Base-by-base conservation (phyloP, 495 filamentous ascomycete species). In the Aspergillus nidulans region DNA sequence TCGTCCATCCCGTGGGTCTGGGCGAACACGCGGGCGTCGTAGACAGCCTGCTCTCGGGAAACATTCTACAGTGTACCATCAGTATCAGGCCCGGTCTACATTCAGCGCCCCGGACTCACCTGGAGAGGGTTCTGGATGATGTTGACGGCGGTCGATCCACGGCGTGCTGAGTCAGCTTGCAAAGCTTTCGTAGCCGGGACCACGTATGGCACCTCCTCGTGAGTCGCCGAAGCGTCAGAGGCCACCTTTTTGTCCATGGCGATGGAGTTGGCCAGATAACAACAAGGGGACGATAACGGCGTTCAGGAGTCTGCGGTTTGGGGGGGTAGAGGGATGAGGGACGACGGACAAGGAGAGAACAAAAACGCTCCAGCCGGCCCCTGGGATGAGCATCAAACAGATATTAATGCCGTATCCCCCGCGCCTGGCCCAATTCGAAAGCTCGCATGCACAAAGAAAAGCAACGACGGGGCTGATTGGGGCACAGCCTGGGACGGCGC, bases 121-220 rank as follows among this genome's bases (percentile, higher is more conserved):
- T 59, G 68, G 40, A 77, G 61, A 39, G 74, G 74, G 48, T 77
- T 77, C 57, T 70, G 60, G 40, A 77, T 63, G 34, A 77, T 63
- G 25, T 52, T 52, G 13, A 52, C 20, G 9, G 38, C 38, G 13
- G 23, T 32, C 10, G 48, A 39, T 18, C 21, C 30, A 10, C 32
- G 32, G 8, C 32, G n/a, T 6, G 8, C 26, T 19, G 20, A 1
- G 38, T 52, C 49, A 16, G 4, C 32, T 1, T 30, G 0, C 9
- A 34, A 34, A 10, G 30, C 30, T 34, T 38, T 34, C 34, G 48
- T 39, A 8, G 36, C 15, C 15, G 36, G n/a, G n/a, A 18, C 20
- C 32, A 51, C 6, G 1, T 8, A 15, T 4, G 4, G 44, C 8
- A 8, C 15, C 24, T 13, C 44, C 44, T 46, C 44, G 8, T 46